These are phyloP conservation scores for Coemansia umbellata DNA, from an alignment of 192 early-diverging fungal genomes.

Conservation along the genomic window DNA sequence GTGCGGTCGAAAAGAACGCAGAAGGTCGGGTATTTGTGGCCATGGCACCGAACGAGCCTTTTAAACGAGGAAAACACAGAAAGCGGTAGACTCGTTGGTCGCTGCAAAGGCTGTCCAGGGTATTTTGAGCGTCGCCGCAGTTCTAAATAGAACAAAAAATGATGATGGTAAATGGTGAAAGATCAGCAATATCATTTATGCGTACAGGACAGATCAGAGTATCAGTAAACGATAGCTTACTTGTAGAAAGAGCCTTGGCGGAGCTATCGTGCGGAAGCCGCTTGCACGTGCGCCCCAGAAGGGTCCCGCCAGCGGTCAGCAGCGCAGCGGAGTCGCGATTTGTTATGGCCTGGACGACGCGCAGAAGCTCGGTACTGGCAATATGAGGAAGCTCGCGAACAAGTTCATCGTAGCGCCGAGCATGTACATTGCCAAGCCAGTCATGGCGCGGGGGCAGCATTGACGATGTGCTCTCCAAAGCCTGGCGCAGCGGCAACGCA, in stretches of 20 bases:
- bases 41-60: constrained; percentile 61
- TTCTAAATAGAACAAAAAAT: neutral
- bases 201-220: no score
- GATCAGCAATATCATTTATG: no score
- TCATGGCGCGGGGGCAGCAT: constrained; percentile 65
- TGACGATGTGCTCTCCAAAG: constrained; percentile 39
- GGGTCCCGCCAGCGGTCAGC: constrained; percentile 32
- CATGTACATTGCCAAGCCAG: constrained; percentile 62
- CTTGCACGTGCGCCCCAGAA: constrained; percentile 21
- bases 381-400: constrained; percentile 43
- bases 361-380: constrained; percentile 18
- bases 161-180: no score
- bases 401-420: constrained; percentile 56
- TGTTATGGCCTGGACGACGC: constrained; percentile 24
- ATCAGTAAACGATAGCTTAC: no score
- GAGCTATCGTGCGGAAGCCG: neutral
- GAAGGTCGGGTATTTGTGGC: constrained; percentile 73
- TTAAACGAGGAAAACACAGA: constrained; percentile 22
- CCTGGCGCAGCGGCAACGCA: constrained; percentile 45
- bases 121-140: constrained; percentile 5
- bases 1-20: constrained; percentile 75
- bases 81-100: constrained; percentile 12
- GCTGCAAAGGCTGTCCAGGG: neutral
- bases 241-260: neutral
- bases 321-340: constrained; percentile 14